A percentile compares a stretch with the other conserved stretches of the same genome.
phyloP scores from a whole-genome alignment of 768 basidiomycete genomes.

The Sporobolomyces roseus region DNA sequence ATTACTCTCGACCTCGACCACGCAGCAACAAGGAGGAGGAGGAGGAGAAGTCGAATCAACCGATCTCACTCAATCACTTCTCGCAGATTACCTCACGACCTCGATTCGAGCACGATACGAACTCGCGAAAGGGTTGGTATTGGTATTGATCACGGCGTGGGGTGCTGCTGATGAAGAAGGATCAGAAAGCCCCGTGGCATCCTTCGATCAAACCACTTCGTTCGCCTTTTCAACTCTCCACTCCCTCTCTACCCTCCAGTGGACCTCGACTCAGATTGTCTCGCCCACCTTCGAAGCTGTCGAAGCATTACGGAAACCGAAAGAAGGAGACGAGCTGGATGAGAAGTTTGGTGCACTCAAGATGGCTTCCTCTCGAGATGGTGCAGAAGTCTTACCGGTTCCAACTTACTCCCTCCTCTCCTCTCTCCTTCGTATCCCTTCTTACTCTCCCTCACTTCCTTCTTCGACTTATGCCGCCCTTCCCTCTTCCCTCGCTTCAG shows the following conservation, averaged over 20 bases:
- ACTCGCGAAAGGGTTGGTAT: constrained; percentile 19
- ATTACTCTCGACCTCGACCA: constrained; percentile 1
- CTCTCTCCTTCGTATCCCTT: constrained; percentile 18
- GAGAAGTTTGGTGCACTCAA: constrained; percentile 14
- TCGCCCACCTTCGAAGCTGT: constrained; percentile 5
- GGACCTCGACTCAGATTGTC: constrained; percentile 7
- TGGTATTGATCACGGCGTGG: constrained; percentile 30
- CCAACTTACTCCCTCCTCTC: constrained; percentile 25
- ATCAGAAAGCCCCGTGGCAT: constrained; percentile 10
- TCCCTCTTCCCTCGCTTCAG: constrained; percentile 8
- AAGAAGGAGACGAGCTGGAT: not conserved
- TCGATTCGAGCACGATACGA: constrained; percentile 25
- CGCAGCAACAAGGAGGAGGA: not conserved
- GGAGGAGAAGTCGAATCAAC: not conserved
- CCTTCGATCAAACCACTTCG: constrained; percentile 24
- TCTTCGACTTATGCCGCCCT: constrained; percentile 14
- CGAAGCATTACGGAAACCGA: not conserved
- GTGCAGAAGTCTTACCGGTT: constrained; percentile 10
- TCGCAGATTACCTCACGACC: constrained; percentile 4
- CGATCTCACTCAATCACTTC: constrained; percentile 10
- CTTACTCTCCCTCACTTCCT: constrained; percentile 4
- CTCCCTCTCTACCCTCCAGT: constrained; percentile 13
- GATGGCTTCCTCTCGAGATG: not conserved
- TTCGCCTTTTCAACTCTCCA: constrained; percentile 27
- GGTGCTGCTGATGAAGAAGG: constrained; percentile 28